phyloP scores from a whole-genome alignment of 345 rosid genomes.

The Boechera retrofracta region DNA sequence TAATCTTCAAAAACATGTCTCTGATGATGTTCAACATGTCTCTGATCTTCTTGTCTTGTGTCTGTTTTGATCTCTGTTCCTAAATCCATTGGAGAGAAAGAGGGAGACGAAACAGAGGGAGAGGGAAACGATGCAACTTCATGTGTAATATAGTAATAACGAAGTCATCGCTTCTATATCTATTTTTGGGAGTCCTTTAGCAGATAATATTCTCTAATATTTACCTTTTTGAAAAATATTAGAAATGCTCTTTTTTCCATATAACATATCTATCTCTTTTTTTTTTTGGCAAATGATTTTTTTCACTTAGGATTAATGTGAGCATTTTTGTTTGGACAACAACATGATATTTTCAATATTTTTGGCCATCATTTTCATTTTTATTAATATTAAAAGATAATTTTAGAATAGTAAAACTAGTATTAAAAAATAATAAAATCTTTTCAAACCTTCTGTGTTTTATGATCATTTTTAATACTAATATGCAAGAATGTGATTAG shows the following conservation, averaged over 20 bases:
- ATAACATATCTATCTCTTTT: too few relatives aligned
- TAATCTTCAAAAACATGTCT: constrained; percentile 43
- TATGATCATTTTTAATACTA: too few relatives aligned
- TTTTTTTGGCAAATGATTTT: not conserved
- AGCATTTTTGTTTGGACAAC: too few relatives aligned
- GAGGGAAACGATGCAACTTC: constrained; percentile 32
- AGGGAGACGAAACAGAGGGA: constrained; percentile 20
- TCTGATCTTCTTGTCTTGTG: constrained; percentile 46
- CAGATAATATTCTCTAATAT: constrained; percentile 37
- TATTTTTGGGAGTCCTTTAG: not conserved
- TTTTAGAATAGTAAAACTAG: too few relatives aligned
- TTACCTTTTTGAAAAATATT: not conserved
- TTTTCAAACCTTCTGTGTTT: too few relatives aligned
- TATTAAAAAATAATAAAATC: too few relatives aligned
- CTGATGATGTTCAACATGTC: constrained; percentile 24
- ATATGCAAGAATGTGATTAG: not conserved
- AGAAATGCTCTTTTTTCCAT: not conserved
- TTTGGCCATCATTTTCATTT: too few relatives aligned
- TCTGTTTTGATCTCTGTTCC: constrained; percentile 53
- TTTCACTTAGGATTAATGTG: not conserved
- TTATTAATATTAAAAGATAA: too few relatives aligned
- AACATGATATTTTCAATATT: too few relatives aligned
- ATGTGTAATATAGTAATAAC: constrained; percentile 29
- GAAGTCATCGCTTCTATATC: constrained; percentile 23
- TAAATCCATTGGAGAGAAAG: constrained; percentile 32